Evolutionary conservation across 768 basidiomycete genomes (phyloP).

Genomic region (Xanthoconium purpureum): DNA sequence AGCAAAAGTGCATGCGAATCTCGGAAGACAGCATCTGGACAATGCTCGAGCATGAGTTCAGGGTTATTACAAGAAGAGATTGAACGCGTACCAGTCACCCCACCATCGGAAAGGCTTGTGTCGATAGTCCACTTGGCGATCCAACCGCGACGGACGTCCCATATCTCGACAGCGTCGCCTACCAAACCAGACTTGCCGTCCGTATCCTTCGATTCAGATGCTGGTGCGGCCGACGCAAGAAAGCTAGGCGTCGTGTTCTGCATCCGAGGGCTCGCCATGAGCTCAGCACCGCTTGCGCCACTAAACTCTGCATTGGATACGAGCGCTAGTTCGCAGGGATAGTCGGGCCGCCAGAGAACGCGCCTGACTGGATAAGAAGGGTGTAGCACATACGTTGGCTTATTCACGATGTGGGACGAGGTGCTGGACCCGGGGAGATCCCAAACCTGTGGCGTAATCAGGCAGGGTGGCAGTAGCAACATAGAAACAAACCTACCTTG

Average conservation of each 20-base stretch:
- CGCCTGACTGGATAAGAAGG: constrained; percentile 72
- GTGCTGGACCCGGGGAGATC: constrained; percentile 45
- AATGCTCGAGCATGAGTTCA: not conserved
- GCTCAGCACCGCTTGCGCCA: constrained; percentile 24
- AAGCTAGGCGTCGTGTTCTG: constrained; percentile 24
- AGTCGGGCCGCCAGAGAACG: constrained; percentile 73
- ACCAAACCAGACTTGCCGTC: constrained; percentile 12
- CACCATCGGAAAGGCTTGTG: constrained; percentile 64
- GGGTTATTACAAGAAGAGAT: not conserved
- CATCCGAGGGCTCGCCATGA: constrained; percentile 28
- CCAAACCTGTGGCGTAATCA: constrained; percentile 55
- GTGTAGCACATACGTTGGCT: constrained; percentile 68
- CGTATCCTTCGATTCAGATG: constrained; percentile 13
- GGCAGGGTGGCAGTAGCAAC: not conserved
- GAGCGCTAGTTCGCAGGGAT: constrained; percentile 72
- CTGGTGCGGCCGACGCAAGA: constrained; percentile 8
- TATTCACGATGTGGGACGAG: constrained; percentile 54
- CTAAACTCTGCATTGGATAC: constrained; percentile 64
- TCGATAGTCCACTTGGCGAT: constrained; percentile 79
- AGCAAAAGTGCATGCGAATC: constrained; percentile 73
- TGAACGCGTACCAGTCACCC: constrained; percentile 60
- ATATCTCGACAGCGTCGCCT: constrained; percentile 73
- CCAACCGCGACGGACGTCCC: constrained; percentile 81
- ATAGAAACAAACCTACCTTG: constrained; percentile 45
- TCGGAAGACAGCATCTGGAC: constrained; percentile 62